Evolutionary conservation across 495 filamentous ascomycete genomes (phyloP).

Genomic region (Xylaria flabelliformis): DNA sequence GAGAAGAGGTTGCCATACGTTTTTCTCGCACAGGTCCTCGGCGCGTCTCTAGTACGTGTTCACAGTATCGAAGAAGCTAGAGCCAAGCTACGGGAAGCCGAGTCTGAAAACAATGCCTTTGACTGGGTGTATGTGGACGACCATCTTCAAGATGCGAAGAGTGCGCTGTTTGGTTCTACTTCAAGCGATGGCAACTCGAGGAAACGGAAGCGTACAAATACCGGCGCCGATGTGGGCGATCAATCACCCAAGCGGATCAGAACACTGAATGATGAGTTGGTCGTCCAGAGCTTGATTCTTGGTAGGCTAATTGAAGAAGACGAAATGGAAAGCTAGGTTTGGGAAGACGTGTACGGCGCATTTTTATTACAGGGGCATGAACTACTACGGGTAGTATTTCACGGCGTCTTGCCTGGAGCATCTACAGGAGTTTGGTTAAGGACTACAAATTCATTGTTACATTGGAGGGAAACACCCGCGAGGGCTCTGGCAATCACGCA

Average conservation of each 20-base stretch:
- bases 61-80: slow-evolving; percentile 68
- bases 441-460: neutral
- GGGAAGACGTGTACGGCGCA: neutral
- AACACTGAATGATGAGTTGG: slow-evolving; percentile 80
- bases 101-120: slow-evolving; percentile 61
- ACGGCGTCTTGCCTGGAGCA: slow-evolving; percentile 29
- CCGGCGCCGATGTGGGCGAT: slow-evolving; percentile 38
- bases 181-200: slow-evolving; percentile 37
- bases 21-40: slow-evolving; percentile 81
- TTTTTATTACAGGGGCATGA: slow-evolving; percentile 5
- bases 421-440: slow-evolving; percentile 23
- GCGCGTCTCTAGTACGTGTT: slow-evolving; percentile 71
- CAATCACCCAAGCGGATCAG: slow-evolving; percentile 57
- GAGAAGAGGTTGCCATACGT: slow-evolving; percentile 62
- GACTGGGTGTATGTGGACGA: slow-evolving; percentile 83
- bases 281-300: slow-evolving; percentile 92
- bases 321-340: slow-evolving; percentile 46
- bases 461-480: neutral
- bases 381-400: slow-evolving; percentile 23
- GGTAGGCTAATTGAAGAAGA: slow-evolving; percentile 75
- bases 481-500: neutral
- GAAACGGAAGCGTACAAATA: slow-evolving; percentile 55
- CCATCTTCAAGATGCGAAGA: slow-evolving; percentile 33
- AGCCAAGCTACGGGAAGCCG: slow-evolving; percentile 58
- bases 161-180: slow-evolving; percentile 32